phyloP scores from a whole-genome alignment of 768 basidiomycete genomes.

The Suillus americanus region DNA sequence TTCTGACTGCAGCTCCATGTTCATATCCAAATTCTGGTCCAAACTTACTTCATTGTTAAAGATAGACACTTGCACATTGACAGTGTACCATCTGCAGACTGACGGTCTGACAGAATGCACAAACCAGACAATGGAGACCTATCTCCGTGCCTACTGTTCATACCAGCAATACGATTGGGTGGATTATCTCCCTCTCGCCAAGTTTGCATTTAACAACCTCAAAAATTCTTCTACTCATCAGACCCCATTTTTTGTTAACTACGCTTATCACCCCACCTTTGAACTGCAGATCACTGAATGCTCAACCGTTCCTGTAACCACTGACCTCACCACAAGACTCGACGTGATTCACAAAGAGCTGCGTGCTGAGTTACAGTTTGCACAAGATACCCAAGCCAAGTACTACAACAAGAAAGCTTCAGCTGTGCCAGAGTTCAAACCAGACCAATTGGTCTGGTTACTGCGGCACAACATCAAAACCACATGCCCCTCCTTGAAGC shows the following conservation, averaged over 20 bases:
- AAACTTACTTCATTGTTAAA: conserved; percentile 11
- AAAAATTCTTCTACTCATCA: conserved; percentile 32
- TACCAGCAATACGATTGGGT: conserved; percentile 46
- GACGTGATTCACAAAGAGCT: conserved; percentile 35
- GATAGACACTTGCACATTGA: conserved; percentile 25
- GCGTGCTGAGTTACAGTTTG: conserved; percentile 28
- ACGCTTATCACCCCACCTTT: conserved; percentile 33
- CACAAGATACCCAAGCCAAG: conserved; percentile 27
- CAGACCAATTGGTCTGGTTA: conserved; percentile 38
- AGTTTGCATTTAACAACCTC: conserved; percentile 42
- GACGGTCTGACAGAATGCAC: conserved; percentile 38
- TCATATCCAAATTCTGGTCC: conserved; percentile 27
- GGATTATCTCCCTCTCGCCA: conserved; percentile 37
- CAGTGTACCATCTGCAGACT: conserved; percentile 46
- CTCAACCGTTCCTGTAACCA: conserved; percentile 31
- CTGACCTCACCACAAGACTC: conserved; percentile 29
- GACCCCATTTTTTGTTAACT: conserved; percentile 35
- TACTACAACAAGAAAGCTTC: conserved; percentile 28
- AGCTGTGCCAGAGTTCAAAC: conserved; percentile 29
- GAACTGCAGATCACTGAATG: conserved; percentile 27
- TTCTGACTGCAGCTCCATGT: conserved; percentile 25
- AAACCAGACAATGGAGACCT: conserved; percentile 39
- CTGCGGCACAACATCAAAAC: conserved; percentile 39
- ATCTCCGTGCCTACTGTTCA: conserved; percentile 34
- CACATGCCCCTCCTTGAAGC: conserved; percentile 40